Evolutionary conservation across 257 asterid species (phyloP).

Genomic region (Nicotiana tabacum): DNA sequence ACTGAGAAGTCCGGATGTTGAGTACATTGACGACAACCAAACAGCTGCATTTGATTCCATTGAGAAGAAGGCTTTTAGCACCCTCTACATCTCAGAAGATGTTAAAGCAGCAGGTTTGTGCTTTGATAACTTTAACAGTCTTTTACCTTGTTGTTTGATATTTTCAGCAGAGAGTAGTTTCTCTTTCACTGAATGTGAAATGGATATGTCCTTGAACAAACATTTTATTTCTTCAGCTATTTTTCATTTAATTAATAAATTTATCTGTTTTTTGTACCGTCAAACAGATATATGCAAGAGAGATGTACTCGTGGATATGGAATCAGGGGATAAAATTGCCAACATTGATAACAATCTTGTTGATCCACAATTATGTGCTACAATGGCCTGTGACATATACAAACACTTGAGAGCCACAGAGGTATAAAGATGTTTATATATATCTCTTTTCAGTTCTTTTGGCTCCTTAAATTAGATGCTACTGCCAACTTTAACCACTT

Average conservation of each 20-base stretch:
- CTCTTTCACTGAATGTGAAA: background rate
- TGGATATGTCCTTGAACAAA: background rate
- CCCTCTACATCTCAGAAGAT: constrained; percentile 61
- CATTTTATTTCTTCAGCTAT: background rate
- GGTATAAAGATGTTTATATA: constrained; percentile 32
- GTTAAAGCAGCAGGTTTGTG: constrained; percentile 44
- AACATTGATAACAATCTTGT: constrained; percentile 61
- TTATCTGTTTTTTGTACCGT: constrained; percentile 7
- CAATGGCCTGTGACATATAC: constrained; percentile 90
- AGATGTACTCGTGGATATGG: constrained; percentile 42
- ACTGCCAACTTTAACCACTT: background rate
- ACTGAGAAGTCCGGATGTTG: constrained; percentile 81
- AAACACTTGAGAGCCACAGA: constrained; percentile 84
- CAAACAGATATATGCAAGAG: constrained; percentile 64
- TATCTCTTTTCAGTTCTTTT: background rate
- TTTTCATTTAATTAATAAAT: background rate
- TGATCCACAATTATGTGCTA: constrained; percentile 85
- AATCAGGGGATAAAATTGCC: constrained; percentile 34
- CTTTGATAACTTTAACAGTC: background rate
- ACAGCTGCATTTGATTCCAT: constrained; percentile 54
- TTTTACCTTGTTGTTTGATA: background rate
- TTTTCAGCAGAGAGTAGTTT: background rate
- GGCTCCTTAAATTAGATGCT: background rate
- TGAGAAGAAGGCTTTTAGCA: constrained; percentile 50
- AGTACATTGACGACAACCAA: constrained; percentile 63